Percentiles rank a stretch among this genome's conserved stretches.
Conservation (phyloP, 2,329 filamentous ascomycete species). For the Alternaria burnsii region DNA sequence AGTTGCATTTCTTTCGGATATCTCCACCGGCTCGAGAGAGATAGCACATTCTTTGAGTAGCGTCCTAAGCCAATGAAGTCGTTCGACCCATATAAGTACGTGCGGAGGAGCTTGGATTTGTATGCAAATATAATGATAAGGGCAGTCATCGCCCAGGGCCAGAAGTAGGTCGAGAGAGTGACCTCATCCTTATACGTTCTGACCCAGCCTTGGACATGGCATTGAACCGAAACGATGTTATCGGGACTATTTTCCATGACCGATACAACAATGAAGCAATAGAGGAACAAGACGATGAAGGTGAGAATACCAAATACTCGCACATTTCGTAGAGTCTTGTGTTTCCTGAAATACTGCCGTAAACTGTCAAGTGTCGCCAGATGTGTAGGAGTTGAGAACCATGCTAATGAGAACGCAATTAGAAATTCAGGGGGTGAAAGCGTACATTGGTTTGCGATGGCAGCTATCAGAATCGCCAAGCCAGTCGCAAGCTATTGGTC, state of each 20-base stretch:
- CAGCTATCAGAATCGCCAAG: constrained; percentile 29
- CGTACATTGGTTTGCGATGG: constrained; percentile 26
- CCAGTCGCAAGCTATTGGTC: constrained; percentile 36
- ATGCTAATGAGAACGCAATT: constrained; percentile 29
- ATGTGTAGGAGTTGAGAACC: constrained; percentile 37
- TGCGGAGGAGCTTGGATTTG: not conserved
- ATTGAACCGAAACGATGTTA: not conserved
- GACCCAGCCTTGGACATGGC: not conserved
- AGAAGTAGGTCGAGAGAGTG: not conserved
- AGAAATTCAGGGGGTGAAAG: constrained; percentile 27
- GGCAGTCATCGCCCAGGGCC: constrained; percentile 5
- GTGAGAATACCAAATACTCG: constrained; percentile 17
- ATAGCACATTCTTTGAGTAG: not conserved
- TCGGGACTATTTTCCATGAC: not conserved
- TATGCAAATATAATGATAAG: constrained; percentile 6
- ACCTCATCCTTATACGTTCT: not conserved
- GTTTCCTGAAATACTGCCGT: constrained; percentile 22
- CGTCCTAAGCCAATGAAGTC: not conserved
- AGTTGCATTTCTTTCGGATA: not conserved
- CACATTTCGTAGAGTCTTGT: constrained; percentile 19
- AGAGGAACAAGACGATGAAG: constrained; percentile 9
- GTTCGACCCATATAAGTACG: not conserved
- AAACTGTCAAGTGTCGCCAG: constrained; percentile 29
- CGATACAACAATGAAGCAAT: not conserved
- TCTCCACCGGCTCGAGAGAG: not conserved